phyloP scores from a whole-genome alignment of 2,329 filamentous ascomycete genomes.

The Fusarium burgessii region DNA sequence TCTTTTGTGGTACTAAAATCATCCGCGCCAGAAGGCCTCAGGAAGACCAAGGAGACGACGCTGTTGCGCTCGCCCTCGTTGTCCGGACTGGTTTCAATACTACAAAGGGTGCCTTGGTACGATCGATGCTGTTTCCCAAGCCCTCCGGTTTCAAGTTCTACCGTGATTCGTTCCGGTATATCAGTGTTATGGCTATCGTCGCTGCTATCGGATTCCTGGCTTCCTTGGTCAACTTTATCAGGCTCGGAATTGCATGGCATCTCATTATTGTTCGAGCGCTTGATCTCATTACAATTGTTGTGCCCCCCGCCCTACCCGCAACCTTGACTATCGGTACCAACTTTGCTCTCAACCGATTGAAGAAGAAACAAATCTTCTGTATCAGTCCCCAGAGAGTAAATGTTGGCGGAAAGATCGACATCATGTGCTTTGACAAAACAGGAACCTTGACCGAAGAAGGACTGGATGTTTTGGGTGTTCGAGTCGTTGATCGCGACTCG shows the following conservation, averaged over 20 bases:
- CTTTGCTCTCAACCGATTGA: constrained; percentile 88
- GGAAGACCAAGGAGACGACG: constrained; percentile 86
- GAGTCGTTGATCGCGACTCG: constrained; percentile 74
- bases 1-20: constrained; percentile 96
- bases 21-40: constrained; percentile 90
- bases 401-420: constrained; percentile 93
- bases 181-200: constrained; percentile 92
- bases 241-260: constrained; percentile 85
- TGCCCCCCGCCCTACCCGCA: constrained; percentile 92
- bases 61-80: constrained; percentile 90
- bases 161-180: constrained; percentile 96
- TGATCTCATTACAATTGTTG: constrained; percentile 97
- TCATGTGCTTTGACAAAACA: constrained; percentile 98
- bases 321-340: constrained; percentile 97
- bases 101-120: constrained; percentile 93
- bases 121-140: constrained; percentile 98
- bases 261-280: constrained; percentile 91
- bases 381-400: constrained; percentile 98
- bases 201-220: constrained; percentile 88
- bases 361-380: constrained; percentile 92
- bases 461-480: constrained; percentile 89
- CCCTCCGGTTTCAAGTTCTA: constrained; percentile 99
- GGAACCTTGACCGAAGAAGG: constrained; percentile 98
- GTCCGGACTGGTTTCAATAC: constrained; percentile 97
- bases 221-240: constrained; percentile 93